phyloP scores from a whole-genome alignment of 2,329 filamentous ascomycete species.

The Cladosporium austrohemisphaericum region DNA sequence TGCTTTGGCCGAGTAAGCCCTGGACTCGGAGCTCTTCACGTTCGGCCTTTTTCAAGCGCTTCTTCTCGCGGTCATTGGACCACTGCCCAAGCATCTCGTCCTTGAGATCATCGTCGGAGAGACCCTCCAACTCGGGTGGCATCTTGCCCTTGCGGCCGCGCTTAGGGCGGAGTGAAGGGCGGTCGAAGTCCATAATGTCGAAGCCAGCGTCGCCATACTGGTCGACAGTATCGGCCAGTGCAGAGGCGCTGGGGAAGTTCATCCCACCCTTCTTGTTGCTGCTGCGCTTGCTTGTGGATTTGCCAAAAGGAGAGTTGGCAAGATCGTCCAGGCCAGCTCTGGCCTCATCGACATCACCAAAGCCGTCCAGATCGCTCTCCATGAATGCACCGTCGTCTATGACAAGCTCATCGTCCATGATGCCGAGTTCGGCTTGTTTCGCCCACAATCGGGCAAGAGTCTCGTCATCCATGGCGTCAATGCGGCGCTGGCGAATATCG shows the following conservation, averaged over 20 bases:
- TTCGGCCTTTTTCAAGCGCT: conserved; percentile 45
- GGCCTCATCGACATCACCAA: conserved; percentile 31
- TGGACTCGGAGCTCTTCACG: conserved; percentile 44
- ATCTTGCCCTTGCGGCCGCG: conserved; percentile 52
- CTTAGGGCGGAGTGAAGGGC: conserved; percentile 63
- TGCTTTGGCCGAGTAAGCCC: conserved; percentile 37
- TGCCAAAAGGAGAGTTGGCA: conserved; percentile 19
- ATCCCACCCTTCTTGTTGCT: conserved; percentile 23
- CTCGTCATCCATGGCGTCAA: conserved; percentile 53
- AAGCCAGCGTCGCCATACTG: conserved; percentile 67
- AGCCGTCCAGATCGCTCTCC: conserved; percentile 18
- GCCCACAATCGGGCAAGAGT: conserved; percentile 58
- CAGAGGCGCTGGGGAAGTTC: conserved; percentile 52
- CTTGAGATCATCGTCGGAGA: conserved; percentile 44
- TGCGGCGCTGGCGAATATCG: conserved; percentile 39
- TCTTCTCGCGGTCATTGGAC: conserved; percentile 45
- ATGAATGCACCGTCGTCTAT: conserved; percentile 43
- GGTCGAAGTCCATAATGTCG: conserved; percentile 80
- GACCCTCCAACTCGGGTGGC: conserved; percentile 34
- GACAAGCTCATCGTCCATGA: conserved; percentile 57
- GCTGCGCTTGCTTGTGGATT: conserved; percentile 12
- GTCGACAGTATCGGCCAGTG: conserved; percentile 57
- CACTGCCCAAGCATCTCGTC: conserved; percentile 39
- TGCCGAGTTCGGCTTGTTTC: conserved; percentile 61
- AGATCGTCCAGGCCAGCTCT: conserved; percentile 29